Percentiles rank a stretch among this genome's conserved stretches.
Conservation (phyloP, 495 filamentous ascomycete genomes). For the Arthonia radiata region DNA sequence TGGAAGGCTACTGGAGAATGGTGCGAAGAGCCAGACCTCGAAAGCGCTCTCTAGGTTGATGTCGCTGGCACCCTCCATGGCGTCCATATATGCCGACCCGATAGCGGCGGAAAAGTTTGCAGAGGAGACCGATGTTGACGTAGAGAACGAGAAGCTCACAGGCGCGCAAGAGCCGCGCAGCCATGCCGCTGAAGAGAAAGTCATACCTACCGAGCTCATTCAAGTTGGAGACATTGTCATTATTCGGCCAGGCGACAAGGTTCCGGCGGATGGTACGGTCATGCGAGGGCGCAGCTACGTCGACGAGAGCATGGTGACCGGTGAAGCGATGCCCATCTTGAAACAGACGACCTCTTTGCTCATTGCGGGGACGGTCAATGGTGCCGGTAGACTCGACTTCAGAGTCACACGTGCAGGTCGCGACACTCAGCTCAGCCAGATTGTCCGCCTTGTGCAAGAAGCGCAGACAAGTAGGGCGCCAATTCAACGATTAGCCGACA, state of each 20-base stretch:
- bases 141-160: conserved; percentile 18
- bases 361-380: conserved; percentile 95
- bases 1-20: conserved; percentile 79
- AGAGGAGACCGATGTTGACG: conserved; percentile 19
- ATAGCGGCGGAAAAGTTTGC: conserved; percentile 79
- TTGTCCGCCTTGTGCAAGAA: conserved; percentile 89
- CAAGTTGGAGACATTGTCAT: conserved; percentile 87
- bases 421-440: conserved; percentile 92
- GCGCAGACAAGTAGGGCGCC: conserved; percentile 86
- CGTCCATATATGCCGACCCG: conserved; percentile 91
- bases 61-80: conserved; percentile 89
- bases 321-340: conserved; percentile 78
- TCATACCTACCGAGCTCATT: conserved; percentile 82
- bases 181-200: conserved; percentile 50
- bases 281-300: conserved; percentile 78
- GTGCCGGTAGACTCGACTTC: conserved; percentile 74
- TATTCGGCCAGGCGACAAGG: conserved; percentile 82
- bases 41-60: conserved; percentile 86
- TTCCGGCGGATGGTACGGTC: conserved; percentile 77
- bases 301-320: conserved; percentile 97
- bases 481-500: conserved; percentile 84
- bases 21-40: conserved; percentile 89
- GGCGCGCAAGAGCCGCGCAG: no score
- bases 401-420: conserved; percentile 77
- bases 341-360: conserved; percentile 58